A percentile compares a stretch with the other conserved stretches of the same genome.
phyloP scores from a whole-genome alignment of 2,329 filamentous ascomycete species.

The Chrysosporium queenslandicum region DNA sequence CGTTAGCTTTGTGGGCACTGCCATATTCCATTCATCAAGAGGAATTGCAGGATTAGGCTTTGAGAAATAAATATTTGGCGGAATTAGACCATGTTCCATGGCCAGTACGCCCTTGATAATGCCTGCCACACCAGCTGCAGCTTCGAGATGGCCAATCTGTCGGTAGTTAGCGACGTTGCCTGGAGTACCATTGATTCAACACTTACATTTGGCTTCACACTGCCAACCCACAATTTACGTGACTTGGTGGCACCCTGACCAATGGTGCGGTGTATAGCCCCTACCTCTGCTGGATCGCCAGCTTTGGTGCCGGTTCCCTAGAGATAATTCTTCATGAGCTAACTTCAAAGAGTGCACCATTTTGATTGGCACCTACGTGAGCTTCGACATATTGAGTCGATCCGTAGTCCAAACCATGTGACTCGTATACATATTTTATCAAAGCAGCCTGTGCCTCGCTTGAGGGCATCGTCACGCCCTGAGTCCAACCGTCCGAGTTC shows the following conservation, averaged over 20 bases:
- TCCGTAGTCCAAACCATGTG: slow-evolving; percentile 16
- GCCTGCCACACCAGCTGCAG: not conserved
- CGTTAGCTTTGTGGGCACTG: not conserved
- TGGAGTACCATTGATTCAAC: not conserved
- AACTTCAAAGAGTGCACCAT: too few species aligned
- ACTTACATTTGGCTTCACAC: too few species aligned
- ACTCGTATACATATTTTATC: slow-evolving; percentile 21
- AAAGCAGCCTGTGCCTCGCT: slow-evolving; percentile 21
- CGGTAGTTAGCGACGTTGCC: not conserved
- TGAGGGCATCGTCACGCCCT: slow-evolving; percentile 35
- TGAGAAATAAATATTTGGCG: not conserved
- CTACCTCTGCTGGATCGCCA: slow-evolving; percentile 17
- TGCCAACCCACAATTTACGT: too few species aligned
- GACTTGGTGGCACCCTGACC: too few species aligned
- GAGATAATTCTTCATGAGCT: too few species aligned
- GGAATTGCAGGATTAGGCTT: not conserved
- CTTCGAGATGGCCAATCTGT: not conserved
- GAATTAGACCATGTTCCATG: not conserved
- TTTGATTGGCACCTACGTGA: too few species aligned
- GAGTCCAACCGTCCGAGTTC: slow-evolving; percentile 37
- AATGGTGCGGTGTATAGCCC: too few species aligned
- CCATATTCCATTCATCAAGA: not conserved
- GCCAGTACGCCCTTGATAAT: not conserved
- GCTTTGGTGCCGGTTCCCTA: slow-evolving; percentile 35
- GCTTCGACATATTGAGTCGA: slow-evolving; percentile 21